These are phyloP conservation scores for Penicillium paneum DNA, from an alignment of 2,329 filamentous ascomycete genomes.

Conservation along the genomic window DNA sequence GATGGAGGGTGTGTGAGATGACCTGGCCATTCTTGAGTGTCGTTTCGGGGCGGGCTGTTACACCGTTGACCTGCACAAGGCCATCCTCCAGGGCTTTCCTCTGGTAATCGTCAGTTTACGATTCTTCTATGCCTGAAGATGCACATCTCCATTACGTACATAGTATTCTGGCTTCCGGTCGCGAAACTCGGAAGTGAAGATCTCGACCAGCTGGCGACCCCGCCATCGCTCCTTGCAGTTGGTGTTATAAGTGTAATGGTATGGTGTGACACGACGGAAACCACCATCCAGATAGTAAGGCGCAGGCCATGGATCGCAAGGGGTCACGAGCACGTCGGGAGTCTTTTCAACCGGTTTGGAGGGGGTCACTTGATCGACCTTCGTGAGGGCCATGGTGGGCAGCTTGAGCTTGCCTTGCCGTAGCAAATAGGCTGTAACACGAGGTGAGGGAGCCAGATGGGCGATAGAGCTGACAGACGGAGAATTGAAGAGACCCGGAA, in stretches of 20 bases:
- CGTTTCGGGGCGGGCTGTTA: slow-evolving; percentile 64
- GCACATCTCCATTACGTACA: slow-evolving; percentile 50
- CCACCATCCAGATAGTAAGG: slow-evolving; percentile 84
- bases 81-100: slow-evolving; percentile 75
- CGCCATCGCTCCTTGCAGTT: slow-evolving; percentile 81
- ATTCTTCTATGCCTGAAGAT: not conserved
- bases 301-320: slow-evolving; percentile 50
- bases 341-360: slow-evolving; percentile 26
- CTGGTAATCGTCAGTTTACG: slow-evolving; percentile 35
- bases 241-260: slow-evolving; percentile 49
- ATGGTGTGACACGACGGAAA: slow-evolving; percentile 46
- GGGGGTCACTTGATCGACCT: slow-evolving; percentile 30
- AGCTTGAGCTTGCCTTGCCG: slow-evolving; percentile 34
- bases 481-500: not conserved
- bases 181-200: slow-evolving; percentile 88
- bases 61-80: slow-evolving; percentile 75
- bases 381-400: slow-evolving; percentile 39
- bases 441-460: slow-evolving; percentile 39
- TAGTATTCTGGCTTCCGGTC: slow-evolving; percentile 87
- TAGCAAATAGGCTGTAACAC: slow-evolving; percentile 40
- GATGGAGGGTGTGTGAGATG: slow-evolving; percentile 88
- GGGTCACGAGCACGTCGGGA: slow-evolving; percentile 31
- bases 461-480: not conserved
- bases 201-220: slow-evolving; percentile 73
- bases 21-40: slow-evolving; percentile 83